Evolutionary conservation across 139 green algal species (phyloP).

Genomic region (Pedinophyceae sp.): DNA sequence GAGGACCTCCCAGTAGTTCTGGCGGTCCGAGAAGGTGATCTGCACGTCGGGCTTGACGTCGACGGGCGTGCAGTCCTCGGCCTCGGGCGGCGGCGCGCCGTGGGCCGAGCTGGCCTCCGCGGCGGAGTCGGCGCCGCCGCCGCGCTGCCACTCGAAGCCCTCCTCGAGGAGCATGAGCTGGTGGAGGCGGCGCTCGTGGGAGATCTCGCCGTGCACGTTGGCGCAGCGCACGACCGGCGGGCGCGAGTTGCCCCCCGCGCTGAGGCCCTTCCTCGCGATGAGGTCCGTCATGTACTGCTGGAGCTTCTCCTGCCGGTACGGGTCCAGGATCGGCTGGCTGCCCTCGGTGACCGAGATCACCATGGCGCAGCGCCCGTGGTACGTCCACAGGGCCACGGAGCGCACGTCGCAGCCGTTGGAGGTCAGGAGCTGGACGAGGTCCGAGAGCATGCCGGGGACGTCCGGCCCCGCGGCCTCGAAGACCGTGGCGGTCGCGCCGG

Average conservation of each 20-base stretch:
- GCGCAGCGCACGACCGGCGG: background rate
- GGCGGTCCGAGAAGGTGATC: slow-evolving; percentile 37
- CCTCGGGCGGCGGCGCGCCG: slow-evolving; percentile 3
- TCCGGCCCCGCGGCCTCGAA: slow-evolving; percentile 79
- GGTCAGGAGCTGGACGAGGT: slow-evolving; percentile 64
- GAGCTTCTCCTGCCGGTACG: slow-evolving; percentile 32
- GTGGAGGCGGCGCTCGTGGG: slow-evolving; percentile 82
- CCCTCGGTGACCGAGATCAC: slow-evolving; percentile 63
- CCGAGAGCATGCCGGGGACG: slow-evolving; percentile 56
- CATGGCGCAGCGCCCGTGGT: slow-evolving; percentile 49
- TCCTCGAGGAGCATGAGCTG: slow-evolving; percentile 71
- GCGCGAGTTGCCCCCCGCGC: background rate
- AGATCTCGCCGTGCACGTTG: slow-evolving; percentile 50
- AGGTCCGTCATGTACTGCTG: slow-evolving; percentile 46
- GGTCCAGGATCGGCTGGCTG: slow-evolving; percentile 34
- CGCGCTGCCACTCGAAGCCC: background rate
- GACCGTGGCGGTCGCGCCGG: slow-evolving; percentile 38
- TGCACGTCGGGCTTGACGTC: slow-evolving; percentile 27
- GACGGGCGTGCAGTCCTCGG: slow-evolving; percentile 1
- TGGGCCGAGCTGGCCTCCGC: slow-evolving; percentile 3
- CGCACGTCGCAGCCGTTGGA: slow-evolving; percentile 65
- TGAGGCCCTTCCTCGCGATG: slow-evolving; percentile 21
- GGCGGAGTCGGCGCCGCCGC: background rate
- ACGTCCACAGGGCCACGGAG: slow-evolving; percentile 70
- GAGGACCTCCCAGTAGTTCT: slow-evolving; percentile 69